These are phyloP conservation scores for Penicillium sp. DNA, from an alignment of 2,329 filamentous ascomycete genomes.

Conservation along the genomic window DNA sequence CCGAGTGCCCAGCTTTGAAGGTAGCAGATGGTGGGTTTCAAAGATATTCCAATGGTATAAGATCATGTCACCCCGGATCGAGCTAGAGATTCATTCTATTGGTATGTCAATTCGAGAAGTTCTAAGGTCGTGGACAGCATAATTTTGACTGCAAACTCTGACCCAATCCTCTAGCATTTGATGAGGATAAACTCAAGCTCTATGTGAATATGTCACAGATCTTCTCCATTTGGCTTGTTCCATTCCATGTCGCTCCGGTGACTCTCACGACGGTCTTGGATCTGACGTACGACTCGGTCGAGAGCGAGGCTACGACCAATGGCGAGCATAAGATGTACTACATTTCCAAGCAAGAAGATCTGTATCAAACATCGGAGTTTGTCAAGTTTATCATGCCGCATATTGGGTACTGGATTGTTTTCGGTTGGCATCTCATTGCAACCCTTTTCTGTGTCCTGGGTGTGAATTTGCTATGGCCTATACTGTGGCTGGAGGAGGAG, in stretches of 20 bases:
- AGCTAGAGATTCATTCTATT: constrained; percentile 63
- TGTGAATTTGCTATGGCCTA: constrained; percentile 51
- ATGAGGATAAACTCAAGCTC: constrained; percentile 64
- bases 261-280: constrained; percentile 67
- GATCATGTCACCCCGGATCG: constrained; percentile 72
- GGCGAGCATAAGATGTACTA: constrained; percentile 58
- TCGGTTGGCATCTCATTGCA: constrained; percentile 64
- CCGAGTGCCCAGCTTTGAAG: constrained; percentile 59
- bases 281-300: constrained; percentile 52
- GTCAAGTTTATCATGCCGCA: constrained; percentile 69
- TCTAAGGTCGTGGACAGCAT: not conserved
- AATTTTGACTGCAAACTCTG: not conserved
- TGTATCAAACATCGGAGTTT: constrained; percentile 76
- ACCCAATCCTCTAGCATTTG: constrained; percentile 58
- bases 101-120: constrained; percentile 41
- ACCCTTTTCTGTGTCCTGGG: constrained; percentile 65
- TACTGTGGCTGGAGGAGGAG: constrained; percentile 53
- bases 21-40: constrained; percentile 66
- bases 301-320: constrained; percentile 18
- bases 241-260: constrained; percentile 69
- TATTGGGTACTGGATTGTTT: constrained; percentile 57
- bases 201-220: constrained; percentile 73
- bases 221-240: constrained; percentile 75
- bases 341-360: constrained; percentile 74
- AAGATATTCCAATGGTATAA: constrained; percentile 82